These are phyloP conservation scores for Pichia cephalocereana DNA, from an alignment of 805 yeast species.

Conservation along the genomic window DNA sequence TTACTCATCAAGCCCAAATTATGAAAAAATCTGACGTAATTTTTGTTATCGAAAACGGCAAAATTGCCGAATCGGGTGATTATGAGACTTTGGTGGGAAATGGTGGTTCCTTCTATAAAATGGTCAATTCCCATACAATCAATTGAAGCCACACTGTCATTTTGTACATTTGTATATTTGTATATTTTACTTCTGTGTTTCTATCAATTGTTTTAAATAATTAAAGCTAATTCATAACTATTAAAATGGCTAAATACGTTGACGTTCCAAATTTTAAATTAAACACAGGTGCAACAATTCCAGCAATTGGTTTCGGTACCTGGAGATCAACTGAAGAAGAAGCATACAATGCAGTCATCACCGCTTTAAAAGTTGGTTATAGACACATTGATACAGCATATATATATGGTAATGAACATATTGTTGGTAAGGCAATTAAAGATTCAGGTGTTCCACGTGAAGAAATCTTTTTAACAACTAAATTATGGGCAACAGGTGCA, in stretches of 20 bases:
- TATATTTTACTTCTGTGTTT: no score
- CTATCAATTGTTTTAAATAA: neutral
- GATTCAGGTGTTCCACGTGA: constrained; percentile 51
- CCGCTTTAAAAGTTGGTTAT: constrained; percentile 60
- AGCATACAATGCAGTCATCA: constrained; percentile 46
- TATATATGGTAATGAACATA: constrained; percentile 54
- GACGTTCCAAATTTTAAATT: neutral
- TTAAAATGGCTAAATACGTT: neutral
- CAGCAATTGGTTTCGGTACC: constrained; percentile 15
- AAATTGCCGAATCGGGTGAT: constrained; percentile 36
- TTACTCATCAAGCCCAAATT: constrained; percentile 68
- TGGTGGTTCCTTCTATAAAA: constrained; percentile 8
- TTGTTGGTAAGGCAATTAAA: constrained; percentile 49
- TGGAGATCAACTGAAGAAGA: constrained; percentile 26
- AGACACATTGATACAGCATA: constrained; percentile 75
- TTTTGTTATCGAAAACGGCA: constrained; percentile 41
- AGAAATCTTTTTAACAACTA: constrained; percentile 55
- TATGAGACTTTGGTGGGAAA: constrained; percentile 10
- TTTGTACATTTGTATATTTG: no score
- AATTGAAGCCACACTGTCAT: no score
- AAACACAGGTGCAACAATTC: constrained; percentile 12
- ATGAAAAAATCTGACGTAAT: constrained; percentile 49
- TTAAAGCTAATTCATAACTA: no score
- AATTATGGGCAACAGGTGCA: constrained; percentile 41
- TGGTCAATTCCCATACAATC: neutral